phyloP scores from a whole-genome alignment of 169 alveolate species.

The Plasmodium inui region DNA sequence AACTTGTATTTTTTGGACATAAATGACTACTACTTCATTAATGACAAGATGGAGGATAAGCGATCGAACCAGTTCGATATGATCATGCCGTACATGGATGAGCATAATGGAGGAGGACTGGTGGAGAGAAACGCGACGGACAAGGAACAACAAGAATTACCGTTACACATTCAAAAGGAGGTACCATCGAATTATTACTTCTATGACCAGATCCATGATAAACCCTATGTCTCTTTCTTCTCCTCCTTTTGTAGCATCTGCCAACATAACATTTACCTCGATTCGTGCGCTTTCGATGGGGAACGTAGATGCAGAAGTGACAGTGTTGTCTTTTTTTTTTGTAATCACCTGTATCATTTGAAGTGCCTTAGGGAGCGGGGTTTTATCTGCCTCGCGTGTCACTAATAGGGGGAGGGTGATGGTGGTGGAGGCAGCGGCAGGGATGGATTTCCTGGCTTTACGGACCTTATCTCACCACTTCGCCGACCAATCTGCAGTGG shows the following conservation, averaged over 20 bases:
- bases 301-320: neutral
- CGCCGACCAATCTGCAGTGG: neutral
- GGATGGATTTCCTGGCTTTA: neutral
- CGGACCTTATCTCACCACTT: neutral
- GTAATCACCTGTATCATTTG: conserved; percentile 66
- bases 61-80: neutral
- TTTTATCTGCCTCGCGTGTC: conserved; percentile 1
- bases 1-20: conserved; percentile 33
- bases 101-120: neutral
- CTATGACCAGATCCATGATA: conserved; percentile 23
- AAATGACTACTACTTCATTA: conserved; percentile 40
- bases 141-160: neutral
- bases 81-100: neutral
- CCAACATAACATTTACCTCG: conserved; percentile 26
- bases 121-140: neutral
- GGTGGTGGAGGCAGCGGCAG: neutral
- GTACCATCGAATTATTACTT: conserved; percentile 21
- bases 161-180: neutral
- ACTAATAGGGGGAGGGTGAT: neutral
- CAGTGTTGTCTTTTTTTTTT: conserved; percentile 41
- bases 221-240: conserved; percentile 12
- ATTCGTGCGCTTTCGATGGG: neutral
- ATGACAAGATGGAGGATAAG: neutral
- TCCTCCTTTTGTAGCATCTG: conserved; percentile 52
- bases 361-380: conserved; percentile 5